Evolutionary conservation across 2,329 filamentous ascomycete species (phyloP).

Genomic region (Sphaerostilbella broomeana): DNA sequence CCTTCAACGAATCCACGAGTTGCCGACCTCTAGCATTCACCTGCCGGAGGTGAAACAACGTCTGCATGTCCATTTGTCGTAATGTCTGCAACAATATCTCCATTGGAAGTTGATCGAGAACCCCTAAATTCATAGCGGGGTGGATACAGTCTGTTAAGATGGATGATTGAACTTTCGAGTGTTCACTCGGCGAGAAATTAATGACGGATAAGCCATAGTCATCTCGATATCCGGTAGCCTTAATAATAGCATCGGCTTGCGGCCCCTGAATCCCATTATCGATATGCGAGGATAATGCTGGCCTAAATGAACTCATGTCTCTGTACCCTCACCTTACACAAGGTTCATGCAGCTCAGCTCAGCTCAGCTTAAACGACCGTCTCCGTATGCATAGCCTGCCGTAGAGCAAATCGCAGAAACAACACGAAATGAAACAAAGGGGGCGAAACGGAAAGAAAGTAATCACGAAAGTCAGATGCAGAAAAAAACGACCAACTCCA

Average conservation of each 20-base stretch:
- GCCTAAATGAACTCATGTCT: too few relatives aligned
- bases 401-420: too few relatives aligned
- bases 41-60: slow-evolving; percentile 10
- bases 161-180: slow-evolving; percentile 3
- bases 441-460: too few relatives aligned
- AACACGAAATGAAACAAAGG: too few relatives aligned
- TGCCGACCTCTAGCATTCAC: slow-evolving; percentile 3
- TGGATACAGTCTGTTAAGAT: slow-evolving; percentile 5
- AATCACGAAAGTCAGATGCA: too few relatives aligned
- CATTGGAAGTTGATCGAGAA: slow-evolving; percentile 4
- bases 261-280: neutral
- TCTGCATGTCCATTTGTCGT: slow-evolving; percentile 8
- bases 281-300: too few relatives aligned
- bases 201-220: slow-evolving; percentile 3
- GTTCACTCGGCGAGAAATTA: slow-evolving; percentile 4
- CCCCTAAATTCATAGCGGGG: neutral
- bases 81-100: slow-evolving; percentile 6
- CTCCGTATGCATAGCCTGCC: too few relatives aligned
- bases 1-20: slow-evolving; percentile 11
- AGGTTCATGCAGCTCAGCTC: too few relatives aligned
- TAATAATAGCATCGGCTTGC: slow-evolving; percentile 8
- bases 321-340: too few relatives aligned
- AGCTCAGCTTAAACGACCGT: too few relatives aligned
- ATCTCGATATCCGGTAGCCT: slow-evolving; percentile 4
- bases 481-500: too few relatives aligned